Evolutionary conservation across 2,329 filamentous ascomycete species (phyloP).

Genomic region (Botrytis tulipae): DNA sequence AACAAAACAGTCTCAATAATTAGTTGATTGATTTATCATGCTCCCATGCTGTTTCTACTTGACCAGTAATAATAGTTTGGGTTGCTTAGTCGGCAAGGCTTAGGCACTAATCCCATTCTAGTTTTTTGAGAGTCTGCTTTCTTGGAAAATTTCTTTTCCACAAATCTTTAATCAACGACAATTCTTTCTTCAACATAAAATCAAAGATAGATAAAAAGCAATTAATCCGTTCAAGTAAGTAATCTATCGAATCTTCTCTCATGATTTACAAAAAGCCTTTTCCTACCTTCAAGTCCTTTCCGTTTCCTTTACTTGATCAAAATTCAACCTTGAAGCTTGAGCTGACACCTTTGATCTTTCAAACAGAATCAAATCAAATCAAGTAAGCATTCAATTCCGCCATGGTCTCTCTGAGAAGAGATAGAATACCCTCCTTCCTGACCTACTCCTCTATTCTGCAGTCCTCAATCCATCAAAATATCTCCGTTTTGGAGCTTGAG

Average conservation of each 20-base stretch:
- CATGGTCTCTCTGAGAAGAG: neutral
- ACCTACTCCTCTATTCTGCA: no score
- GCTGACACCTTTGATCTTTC: neutral
- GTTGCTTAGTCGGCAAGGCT: constrained; percentile 9
- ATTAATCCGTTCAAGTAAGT: neutral
- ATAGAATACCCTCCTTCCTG: rapidly evolving
- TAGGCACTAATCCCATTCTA: neutral
- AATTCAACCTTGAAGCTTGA: neutral
- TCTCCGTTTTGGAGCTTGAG: neutral
- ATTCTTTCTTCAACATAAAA: neutral
- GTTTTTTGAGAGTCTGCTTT: neutral
- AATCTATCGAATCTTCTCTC: neutral
- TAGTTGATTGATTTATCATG: neutral
- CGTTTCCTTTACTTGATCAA: neutral
- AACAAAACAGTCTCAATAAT: neutral
- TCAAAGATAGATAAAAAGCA: neutral
- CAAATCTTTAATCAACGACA: neutral
- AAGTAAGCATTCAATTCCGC: neutral
- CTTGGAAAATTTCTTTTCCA: neutral
- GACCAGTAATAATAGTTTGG: neutral
- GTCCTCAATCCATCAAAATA: neutral
- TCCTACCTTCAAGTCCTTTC: neutral
- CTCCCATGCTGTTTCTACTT: neutral
- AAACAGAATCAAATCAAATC: neutral
- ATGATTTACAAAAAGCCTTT: neutral